A percentile compares a stretch with the other conserved stretches of the same genome.
Conservation (phyloP, 176 grass and related monocot genomes). For the Miscanthus lutarioriparius region DNA sequence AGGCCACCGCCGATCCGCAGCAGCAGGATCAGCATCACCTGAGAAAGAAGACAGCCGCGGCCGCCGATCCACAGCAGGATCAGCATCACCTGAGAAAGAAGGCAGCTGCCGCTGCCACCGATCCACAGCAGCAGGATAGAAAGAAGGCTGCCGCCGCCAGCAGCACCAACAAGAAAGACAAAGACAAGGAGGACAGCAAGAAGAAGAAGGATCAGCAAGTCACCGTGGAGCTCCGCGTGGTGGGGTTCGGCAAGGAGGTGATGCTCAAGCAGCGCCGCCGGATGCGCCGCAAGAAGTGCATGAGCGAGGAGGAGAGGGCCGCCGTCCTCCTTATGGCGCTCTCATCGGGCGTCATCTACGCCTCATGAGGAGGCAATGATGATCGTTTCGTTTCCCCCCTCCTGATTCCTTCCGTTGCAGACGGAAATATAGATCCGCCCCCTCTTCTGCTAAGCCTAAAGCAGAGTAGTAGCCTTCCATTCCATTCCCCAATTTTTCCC, state of each 20-base stretch:
- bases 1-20: neutral
- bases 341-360: slow-evolving; percentile 75
- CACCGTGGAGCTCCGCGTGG: slow-evolving; percentile 48
- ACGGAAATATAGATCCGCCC: no score
- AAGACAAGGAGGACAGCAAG: neutral
- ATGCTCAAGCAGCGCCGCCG: slow-evolving; percentile 51
- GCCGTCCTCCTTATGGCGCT: slow-evolving; percentile 83
- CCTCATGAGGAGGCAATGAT: slow-evolving; percentile 16
- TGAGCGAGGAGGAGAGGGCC: slow-evolving; percentile 69
- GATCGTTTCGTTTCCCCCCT: neutral
- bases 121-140: neutral
- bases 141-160: neutral
- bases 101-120: neutral
- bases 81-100: neutral
- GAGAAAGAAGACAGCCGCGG: neutral
- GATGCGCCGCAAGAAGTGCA: slow-evolving; percentile 49
- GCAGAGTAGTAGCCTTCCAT: neutral
- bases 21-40: neutral
- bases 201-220: neutral
- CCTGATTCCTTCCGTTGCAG: neutral
- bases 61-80: neutral
- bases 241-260: slow-evolving; percentile 48
- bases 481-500: neutral
- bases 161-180: neutral
- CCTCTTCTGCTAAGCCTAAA: neutral